phyloP scores from a whole-genome alignment of 2,329 filamentous ascomycete genomes.

The Fonsecaea erecta region DNA sequence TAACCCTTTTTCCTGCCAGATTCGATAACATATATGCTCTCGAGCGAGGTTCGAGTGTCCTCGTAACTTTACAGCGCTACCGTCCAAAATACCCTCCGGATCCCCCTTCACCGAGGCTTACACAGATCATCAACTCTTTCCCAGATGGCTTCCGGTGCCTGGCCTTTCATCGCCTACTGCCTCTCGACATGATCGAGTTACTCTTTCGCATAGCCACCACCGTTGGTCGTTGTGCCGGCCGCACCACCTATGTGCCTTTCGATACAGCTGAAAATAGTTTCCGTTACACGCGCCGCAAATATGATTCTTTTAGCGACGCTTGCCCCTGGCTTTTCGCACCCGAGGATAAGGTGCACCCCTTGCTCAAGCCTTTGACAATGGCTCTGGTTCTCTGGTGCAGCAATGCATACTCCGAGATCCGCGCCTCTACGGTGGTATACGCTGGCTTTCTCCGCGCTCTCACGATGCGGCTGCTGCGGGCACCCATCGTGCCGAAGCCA shows the following conservation, averaged over 20 bases:
- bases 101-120: not conserved
- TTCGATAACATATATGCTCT: constrained; percentile 7
- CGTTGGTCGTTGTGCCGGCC: not conserved
- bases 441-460: constrained; percentile 6
- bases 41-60: not conserved
- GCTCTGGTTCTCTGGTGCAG: constrained; percentile 5
- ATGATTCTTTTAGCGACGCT: constrained; percentile 6
- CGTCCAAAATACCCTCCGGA: not conserved
- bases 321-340: constrained; percentile 8
- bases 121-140: not conserved
- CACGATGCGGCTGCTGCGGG: not conserved
- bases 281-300: not conserved
- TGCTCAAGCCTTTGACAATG: constrained; percentile 5
- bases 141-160: constrained; percentile 4
- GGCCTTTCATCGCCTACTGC: not conserved
- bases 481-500: not conserved
- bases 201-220: not conserved
- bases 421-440: not conserved
- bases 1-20: not conserved
- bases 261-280: not conserved
- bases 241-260: not conserved
- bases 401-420: constrained; percentile 3
- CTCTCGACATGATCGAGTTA: constrained; percentile 7
- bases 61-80: not conserved
- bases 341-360: constrained; percentile 2